Conservation (phyloP, 148 eudicot genomes). For the Chenopodium suecicum region DNA sequence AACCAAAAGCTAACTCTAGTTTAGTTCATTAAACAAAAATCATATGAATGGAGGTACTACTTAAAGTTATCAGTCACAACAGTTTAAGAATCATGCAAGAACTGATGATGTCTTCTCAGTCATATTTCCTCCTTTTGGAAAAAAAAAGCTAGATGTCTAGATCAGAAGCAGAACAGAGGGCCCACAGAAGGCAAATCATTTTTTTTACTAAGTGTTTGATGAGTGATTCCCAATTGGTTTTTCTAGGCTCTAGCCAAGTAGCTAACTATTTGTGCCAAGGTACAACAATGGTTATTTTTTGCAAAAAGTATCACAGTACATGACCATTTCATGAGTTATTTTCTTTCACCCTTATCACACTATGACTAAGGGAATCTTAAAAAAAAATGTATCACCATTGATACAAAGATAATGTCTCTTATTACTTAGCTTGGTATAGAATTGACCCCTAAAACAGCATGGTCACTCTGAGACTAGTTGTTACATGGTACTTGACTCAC, state of each 20-base stretch:
- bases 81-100: constrained; percentile 12
- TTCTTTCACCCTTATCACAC: neutral
- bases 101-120: constrained; percentile 8
- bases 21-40: too few relatives aligned
- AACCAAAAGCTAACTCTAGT: too few relatives aligned
- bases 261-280: constrained; percentile 1
- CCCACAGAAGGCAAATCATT: neutral
- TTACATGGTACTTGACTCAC: neutral
- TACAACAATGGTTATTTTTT: constrained; percentile 10
- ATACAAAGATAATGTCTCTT: neutral
- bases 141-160: neutral
- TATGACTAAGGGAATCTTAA: neutral
- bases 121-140: neutral
- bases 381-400: neutral
- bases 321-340: neutral
- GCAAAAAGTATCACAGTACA: neutral
- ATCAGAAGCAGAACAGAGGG: constrained; percentile 10
- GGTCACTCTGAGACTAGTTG: neutral
- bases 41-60: neutral
- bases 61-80: constrained; percentile 10
- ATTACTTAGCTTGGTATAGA: too few relatives aligned
- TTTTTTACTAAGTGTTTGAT: neutral
- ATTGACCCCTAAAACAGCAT: too few relatives aligned
- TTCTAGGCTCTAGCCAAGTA: constrained; percentile 6
- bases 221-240: constrained; percentile 16